Percentiles rank a stretch among this genome's conserved stretches.
These are phyloP conservation scores for Lachnellula cervina DNA, from an alignment of 2,329 filamentous ascomycete species.

Conservation along the genomic window DNA sequence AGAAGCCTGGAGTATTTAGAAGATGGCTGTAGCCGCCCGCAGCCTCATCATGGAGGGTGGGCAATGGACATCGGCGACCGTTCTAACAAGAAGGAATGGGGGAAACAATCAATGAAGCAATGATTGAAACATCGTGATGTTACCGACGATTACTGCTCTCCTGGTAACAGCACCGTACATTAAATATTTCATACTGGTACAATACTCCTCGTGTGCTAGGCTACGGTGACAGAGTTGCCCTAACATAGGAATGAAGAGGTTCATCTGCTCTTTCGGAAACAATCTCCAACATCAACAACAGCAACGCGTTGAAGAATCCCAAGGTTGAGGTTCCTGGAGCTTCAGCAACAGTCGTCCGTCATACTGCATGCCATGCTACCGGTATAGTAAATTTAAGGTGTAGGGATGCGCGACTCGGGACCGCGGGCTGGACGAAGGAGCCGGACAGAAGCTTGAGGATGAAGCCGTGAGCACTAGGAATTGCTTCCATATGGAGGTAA, in stretches of 20 bases:
- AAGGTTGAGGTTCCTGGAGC: neutral
- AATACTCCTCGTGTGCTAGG: neutral
- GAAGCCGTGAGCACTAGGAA: too few species aligned
- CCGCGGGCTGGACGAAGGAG: neutral
- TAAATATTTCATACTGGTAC: neutral
- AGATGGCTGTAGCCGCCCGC: neutral
- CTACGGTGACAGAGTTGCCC: neutral
- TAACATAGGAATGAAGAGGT: neutral
- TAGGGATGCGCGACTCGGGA: neutral
- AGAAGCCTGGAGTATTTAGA: neutral
- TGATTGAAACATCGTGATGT: neutral
- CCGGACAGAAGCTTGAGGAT: neutral
- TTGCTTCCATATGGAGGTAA: too few species aligned
- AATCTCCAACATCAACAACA: too few species aligned
- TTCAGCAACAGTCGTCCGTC: neutral
- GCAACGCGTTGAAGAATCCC: neutral
- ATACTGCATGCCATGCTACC: neutral
- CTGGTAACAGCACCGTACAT: neutral
- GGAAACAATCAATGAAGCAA: neutral
- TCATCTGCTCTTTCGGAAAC: neutral
- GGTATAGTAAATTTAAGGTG: too few species aligned
- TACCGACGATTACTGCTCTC: neutral
- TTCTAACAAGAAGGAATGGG: neutral
- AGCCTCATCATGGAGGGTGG: neutral
- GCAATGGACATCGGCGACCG: neutral